These are phyloP conservation scores for Neurospora crassa DNA, from an alignment of 2,329 filamentous ascomycete species.

Conservation along the genomic window DNA sequence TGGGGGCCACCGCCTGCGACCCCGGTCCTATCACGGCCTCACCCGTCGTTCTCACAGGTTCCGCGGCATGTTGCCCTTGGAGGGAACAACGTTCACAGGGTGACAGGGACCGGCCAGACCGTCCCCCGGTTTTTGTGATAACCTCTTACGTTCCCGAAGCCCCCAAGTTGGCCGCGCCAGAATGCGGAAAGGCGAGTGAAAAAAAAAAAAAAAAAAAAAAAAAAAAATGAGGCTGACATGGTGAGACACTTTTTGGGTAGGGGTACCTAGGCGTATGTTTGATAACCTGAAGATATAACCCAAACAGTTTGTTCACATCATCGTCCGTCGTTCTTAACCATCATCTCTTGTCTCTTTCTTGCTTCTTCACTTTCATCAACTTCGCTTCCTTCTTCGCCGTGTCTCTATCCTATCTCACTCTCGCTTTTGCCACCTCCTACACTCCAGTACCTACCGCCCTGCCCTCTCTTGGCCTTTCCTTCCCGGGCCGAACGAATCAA, in stretches of 20 bases:
- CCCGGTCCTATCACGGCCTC: not conserved
- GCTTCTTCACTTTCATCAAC: not conserved
- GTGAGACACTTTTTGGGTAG: not conserved
- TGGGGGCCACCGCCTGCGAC: not conserved
- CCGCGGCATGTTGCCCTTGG: not conserved
- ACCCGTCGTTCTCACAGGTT: not conserved
- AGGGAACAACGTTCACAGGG: not conserved
- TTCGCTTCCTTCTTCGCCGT: not conserved
- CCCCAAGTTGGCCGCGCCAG: not conserved
- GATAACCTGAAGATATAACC: not conserved
- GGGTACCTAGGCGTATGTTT: not conserved
- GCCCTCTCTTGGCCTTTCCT: not conserved
- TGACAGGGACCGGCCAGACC: not conserved
- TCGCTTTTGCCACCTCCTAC: not conserved
- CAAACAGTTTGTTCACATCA: not conserved
- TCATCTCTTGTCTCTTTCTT: not conserved
- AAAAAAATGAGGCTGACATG: not conserved
- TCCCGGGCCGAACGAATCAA: not conserved
- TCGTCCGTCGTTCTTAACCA: not conserved
- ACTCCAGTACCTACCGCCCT: not conserved
- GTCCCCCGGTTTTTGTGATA: not conserved
- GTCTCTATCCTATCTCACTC: not conserved
- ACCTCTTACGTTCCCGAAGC: not conserved
- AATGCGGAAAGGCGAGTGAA: not conserved
- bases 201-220: not conserved